Evolutionary conservation across 2,329 filamentous ascomycete genomes (phyloP).

Genomic region (Gaeumannomyces tritici): DNA sequence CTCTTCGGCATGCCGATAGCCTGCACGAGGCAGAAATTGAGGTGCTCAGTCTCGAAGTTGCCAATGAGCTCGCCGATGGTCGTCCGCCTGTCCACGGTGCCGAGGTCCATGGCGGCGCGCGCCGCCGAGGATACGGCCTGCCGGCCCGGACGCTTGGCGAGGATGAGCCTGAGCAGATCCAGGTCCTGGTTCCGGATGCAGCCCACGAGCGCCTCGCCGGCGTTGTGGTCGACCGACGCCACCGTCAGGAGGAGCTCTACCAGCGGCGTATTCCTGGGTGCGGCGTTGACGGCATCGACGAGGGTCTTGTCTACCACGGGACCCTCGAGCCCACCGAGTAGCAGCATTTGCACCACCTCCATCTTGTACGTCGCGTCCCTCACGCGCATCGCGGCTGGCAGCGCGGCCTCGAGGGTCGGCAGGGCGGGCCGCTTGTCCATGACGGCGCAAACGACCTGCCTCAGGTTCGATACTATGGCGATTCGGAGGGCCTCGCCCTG

Average conservation of each 20-base stretch:
- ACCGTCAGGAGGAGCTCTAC: constrained; percentile 12
- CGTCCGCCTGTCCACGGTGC: constrained; percentile 6
- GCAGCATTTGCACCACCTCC: constrained; percentile 11
- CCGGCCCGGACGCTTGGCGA: constrained; percentile 12
- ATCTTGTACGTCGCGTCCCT: constrained; percentile 7
- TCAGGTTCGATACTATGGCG: constrained; percentile 10
- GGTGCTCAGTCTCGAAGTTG: constrained; percentile 12
- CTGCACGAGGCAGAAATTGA: constrained; percentile 14
- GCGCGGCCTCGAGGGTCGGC: constrained; percentile 11
- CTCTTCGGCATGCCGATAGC: constrained; percentile 10
- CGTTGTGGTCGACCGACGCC: constrained; percentile 16
- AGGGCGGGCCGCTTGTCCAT: constrained; percentile 12
- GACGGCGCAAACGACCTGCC: constrained; percentile 12
- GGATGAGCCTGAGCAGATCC: constrained; percentile 13
- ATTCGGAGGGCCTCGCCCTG: constrained; percentile 15
- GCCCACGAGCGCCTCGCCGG: constrained; percentile 15
- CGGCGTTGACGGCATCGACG: constrained; percentile 12
- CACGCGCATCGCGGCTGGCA: constrained; percentile 13
- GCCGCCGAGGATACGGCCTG: constrained; percentile 13
- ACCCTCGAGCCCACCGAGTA: constrained; percentile 11
- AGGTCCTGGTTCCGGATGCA: constrained; percentile 13
- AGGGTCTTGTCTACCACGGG: constrained; percentile 14
- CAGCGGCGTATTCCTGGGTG: constrained; percentile 10
- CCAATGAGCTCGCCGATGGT: constrained; percentile 10
- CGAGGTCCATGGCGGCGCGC: constrained; percentile 10